Conservation (phyloP, 2,329 filamentous ascomycete species). For the Lasiodiplodia hormozganensis region DNA sequence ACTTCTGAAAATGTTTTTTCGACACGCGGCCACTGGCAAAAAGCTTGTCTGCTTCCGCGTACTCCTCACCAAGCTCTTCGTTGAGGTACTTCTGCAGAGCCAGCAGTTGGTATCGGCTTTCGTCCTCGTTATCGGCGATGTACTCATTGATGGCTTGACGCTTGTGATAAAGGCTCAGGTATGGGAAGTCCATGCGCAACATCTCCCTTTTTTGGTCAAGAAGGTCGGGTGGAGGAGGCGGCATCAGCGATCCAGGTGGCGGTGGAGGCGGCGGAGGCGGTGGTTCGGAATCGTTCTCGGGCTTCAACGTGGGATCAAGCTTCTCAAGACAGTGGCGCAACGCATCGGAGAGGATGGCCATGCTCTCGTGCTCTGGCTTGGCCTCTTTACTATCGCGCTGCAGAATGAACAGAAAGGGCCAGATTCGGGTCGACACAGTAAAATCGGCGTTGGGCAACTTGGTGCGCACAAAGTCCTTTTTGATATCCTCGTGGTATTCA, state of each 20-base stretch:
- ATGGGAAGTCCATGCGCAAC: not conserved
- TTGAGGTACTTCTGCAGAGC: not conserved
- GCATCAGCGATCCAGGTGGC: not conserved
- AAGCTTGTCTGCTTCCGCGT: not conserved
- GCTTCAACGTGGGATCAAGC: too few species aligned
- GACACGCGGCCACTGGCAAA: not conserved
- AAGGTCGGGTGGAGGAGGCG: not conserved
- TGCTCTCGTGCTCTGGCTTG: not conserved
- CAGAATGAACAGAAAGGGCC: not conserved
- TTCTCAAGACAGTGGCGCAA: not conserved
- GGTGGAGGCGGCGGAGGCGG: too few species aligned
- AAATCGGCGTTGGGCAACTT: not conserved
- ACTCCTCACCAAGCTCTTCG: not conserved
- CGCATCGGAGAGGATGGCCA: not conserved
- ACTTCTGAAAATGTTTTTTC: not conserved
- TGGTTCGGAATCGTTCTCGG: too few species aligned
- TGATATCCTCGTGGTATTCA: not conserved
- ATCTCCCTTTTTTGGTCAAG: not conserved
- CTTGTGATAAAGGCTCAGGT: not conserved
- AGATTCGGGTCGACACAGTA: not conserved
- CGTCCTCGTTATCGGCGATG: not conserved
- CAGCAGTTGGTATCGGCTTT: not conserved
- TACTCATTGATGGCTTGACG: not conserved
- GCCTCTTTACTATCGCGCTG: not conserved
- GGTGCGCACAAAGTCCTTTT: not conserved